Base-by-base conservation (phyloP, 306 rosid species). In the Pterocarpus macrocarpus region DNA sequence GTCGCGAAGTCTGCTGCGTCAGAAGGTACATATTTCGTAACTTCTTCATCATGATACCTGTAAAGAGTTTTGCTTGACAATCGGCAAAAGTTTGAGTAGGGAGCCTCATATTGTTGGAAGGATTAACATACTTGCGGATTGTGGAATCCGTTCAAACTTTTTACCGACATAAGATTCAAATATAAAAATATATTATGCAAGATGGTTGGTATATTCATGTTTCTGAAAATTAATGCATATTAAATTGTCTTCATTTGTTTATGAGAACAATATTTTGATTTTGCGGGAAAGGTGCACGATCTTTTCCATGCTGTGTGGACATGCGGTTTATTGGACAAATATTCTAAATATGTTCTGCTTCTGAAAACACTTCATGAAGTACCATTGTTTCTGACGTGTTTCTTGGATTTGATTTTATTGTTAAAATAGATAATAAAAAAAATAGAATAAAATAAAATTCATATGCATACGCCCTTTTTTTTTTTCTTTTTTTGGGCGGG, bases 1-100 rank as follows among this genome's bases (percentile, higher is more conserved):
- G 8, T 91, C 98, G 9, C 88, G 94, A 64, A 84, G 79, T 74
- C 83, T 95, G 22, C 81, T 95, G 78, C 97, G 89, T 64, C 89
- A 84, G 14, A 95, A 95, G 97, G 97, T 94, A 66, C 64, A 16
- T 38, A 43, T 17, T 72, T 80, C 43, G 6, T 22, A 49, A 41
- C 35, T 61, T 41, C n/a, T 56, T 53, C 3, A 52, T 63, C 1
- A 34, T 0, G n/a, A 57, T 43, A 34, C 67, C 4, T 39, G 15
- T 32, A 11, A n/a, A 13, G 12, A 67, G 45, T 52, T 76, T 80
- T 7, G 55, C 16, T 22, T 7, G 61, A 32, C 47, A 33, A 58
- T 56, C 44, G 8, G 43, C 7, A 12, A 36, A 50, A 57, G 13
- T 15, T 22, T 5, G 56, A 39, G 3, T 6, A 28, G 17, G 34